Conservation (phyloP, 1,139 yeast genomes). For the Debaryomyces psychrophilus region DNA sequence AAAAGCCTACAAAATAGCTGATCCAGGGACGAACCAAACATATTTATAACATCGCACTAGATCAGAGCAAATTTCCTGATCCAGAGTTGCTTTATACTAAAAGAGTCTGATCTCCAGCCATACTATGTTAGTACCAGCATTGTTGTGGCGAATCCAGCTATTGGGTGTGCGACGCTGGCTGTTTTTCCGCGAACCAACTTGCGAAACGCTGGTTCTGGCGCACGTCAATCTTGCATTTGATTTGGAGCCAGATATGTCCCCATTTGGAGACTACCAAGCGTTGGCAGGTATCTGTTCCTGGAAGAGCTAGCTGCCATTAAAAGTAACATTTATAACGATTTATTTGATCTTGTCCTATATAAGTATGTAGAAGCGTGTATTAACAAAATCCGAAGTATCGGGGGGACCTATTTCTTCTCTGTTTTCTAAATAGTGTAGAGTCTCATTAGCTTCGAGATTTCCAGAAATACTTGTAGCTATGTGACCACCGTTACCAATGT, state of each 20-base stretch:
- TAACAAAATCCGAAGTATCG: background rate
- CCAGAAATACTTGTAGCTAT: conserved; percentile 40
- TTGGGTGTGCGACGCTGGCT: conserved; percentile 6
- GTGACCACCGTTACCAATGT: conserved; percentile 38
- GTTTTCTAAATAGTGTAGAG: conserved; percentile 34
- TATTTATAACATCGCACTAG: conserved; percentile 10
- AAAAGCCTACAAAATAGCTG: background rate
- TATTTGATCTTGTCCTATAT: background rate
- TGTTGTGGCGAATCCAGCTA: background rate
- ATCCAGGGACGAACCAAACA: conserved; percentile 11
- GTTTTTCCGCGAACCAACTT: conserved; percentile 1
- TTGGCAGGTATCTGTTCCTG: background rate
- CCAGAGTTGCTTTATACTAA: conserved; percentile 14
- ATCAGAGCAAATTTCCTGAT: conserved; percentile 11
- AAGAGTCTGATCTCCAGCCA: conserved; percentile 16
- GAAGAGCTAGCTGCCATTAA: background rate
- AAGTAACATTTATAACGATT: background rate
- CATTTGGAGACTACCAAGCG: background rate
- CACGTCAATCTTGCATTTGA: background rate
- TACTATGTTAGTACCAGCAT: conserved; percentile 1
- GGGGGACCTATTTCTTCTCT: conserved; percentile 13
- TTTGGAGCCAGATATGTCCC: background rate
- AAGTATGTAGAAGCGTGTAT: background rate
- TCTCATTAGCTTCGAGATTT: conserved; percentile 35
- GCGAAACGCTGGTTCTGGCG: conserved; percentile 1